Percentiles rank a stretch among this genome's conserved stretches.
These are phyloP conservation scores for Eragrostis curvula DNA, from an alignment of 176 grass and related monocot species.

Conservation along the genomic window DNA sequence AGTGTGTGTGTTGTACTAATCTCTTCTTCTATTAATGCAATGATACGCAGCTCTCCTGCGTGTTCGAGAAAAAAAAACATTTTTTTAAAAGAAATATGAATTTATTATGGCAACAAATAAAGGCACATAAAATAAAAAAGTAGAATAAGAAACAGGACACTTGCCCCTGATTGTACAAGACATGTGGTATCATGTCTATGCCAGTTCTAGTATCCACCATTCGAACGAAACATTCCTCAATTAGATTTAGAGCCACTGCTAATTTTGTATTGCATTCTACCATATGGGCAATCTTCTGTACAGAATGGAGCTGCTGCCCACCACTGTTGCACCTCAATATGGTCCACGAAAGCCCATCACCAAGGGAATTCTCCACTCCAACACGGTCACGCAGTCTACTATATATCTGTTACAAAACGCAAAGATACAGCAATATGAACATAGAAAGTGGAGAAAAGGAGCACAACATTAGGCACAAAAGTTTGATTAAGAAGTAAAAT, in stretches of 20 bases:
- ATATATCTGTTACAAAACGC: conserved; percentile 67
- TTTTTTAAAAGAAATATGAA: not conserved
- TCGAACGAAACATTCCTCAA: conserved; percentile 87
- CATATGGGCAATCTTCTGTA: conserved; percentile 63
- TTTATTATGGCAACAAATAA: not conserved
- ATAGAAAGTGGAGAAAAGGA: conserved; percentile 14
- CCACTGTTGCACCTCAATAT: conserved; percentile 82
- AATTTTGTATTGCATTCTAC: conserved; percentile 84
- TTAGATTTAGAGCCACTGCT: conserved; percentile 80
- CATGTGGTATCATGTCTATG: conserved; percentile 89
- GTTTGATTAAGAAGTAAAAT: not conserved
- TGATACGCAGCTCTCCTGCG: too few species aligned
- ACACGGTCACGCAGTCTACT: conserved; percentile 54
- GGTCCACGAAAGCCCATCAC: conserved; percentile 73
- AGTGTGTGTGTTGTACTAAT: too few species aligned
- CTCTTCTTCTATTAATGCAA: too few species aligned
- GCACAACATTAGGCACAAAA: not conserved
- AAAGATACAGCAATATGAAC: conserved; percentile 30
- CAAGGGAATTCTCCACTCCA: conserved; percentile 65
- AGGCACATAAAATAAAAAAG: not conserved
- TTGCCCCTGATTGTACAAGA: conserved; percentile 87
- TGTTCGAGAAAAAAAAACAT: too few species aligned
- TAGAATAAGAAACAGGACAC: conserved; percentile 27
- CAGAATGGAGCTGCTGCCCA: conserved; percentile 60
- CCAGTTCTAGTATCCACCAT: conserved; percentile 91